Percentiles rank a stretch among this genome's conserved stretches.
Evolutionary conservation across 306 rosid species (phyloP).

Genomic region (Elaeagnus macrophylla): DNA sequence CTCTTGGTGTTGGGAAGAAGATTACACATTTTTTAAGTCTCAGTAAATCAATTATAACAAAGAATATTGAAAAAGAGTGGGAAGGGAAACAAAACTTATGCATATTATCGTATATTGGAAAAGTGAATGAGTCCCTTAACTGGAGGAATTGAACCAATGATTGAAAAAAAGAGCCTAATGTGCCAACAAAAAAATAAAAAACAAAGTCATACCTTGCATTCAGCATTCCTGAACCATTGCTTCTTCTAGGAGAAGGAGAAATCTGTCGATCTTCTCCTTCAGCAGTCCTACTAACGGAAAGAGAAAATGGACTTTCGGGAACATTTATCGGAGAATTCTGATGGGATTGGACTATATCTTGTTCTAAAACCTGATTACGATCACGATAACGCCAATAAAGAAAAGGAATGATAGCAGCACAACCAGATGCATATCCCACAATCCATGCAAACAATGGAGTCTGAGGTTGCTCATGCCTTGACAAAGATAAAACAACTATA

Average conservation of each 20-base stretch:
- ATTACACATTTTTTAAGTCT: too few relatives aligned
- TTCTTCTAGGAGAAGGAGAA: conserved; percentile 41
- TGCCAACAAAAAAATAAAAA: conserved; percentile 18
- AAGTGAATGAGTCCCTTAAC: too few relatives aligned
- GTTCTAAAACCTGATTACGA: conserved; percentile 64
- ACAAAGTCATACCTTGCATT: conserved; percentile 46
- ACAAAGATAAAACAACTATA: conserved; percentile 64
- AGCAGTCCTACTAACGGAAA: conserved; percentile 52
- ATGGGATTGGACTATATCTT: conserved; percentile 53
- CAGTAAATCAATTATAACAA: too few relatives aligned
- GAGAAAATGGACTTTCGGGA: conserved; percentile 55
- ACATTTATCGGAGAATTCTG: conserved; percentile 67
- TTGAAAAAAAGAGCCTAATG: background rate
- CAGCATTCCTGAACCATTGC: conserved; percentile 27
- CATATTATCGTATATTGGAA: too few relatives aligned
- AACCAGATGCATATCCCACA: conserved; percentile 86
- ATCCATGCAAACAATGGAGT: conserved; percentile 86
- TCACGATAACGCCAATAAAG: conserved; percentile 89
- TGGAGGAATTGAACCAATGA: too few relatives aligned
- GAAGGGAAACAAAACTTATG: too few relatives aligned
- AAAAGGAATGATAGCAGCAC: conserved; percentile 86
- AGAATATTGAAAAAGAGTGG: too few relatives aligned
- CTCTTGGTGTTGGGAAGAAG: too few relatives aligned
- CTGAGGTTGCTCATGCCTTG: conserved; percentile 68
- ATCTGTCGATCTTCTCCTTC: conserved; percentile 59